Base-by-base conservation (phyloP, 1,139 yeast genomes). In the Meyerozyma carpophila region DNA sequence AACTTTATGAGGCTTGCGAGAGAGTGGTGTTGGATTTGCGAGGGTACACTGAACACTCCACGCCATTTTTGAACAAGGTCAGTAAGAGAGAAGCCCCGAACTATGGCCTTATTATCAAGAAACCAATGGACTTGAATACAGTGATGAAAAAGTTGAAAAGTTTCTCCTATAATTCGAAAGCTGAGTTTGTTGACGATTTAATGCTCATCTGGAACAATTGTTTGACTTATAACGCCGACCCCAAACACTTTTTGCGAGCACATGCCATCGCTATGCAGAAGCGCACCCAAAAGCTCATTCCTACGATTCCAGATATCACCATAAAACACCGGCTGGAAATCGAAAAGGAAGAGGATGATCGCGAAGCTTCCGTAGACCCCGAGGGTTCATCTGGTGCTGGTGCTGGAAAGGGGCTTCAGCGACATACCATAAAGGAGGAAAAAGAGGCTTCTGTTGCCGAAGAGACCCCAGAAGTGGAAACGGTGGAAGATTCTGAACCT, bases 231-330 rank as follows among this genome's bases (percentile, higher is more conserved):
- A 94, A 94, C 61, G 87, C 97, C 0, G 98, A 94, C 56, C 98
- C 98, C 2, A 85, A 84, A 48, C 98, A 94, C 62, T 91, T 87
- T 53, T 65, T 93, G 36, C 73, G 99, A 45, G 88, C 83, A 0
- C 98, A 93, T 66, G 98, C 98, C 0, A 66, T 86, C 42, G 97
- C 98, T 3, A 94, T 93, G 98, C 95, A 90, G 54, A 89, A 88
- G 62, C 88, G 87, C 58, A 82, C 98, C 0, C 62, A 81, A 44
- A 77, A 82, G 44, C 70, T 93, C 44, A 76, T 82, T 8, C 96
- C 96, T 0, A 67, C 88, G 46, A 91, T 93, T 31, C 98, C 99
- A 0, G 94, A 93, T 56, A 87, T 93, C 42, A 76, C 81, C 0
- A 77, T 93, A 5, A 75, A 93, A 51, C 90, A 82, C 56, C 70